Conservation (phyloP, 1,284 basidiomycete species). For the Microbotryum scabiosae region DNA sequence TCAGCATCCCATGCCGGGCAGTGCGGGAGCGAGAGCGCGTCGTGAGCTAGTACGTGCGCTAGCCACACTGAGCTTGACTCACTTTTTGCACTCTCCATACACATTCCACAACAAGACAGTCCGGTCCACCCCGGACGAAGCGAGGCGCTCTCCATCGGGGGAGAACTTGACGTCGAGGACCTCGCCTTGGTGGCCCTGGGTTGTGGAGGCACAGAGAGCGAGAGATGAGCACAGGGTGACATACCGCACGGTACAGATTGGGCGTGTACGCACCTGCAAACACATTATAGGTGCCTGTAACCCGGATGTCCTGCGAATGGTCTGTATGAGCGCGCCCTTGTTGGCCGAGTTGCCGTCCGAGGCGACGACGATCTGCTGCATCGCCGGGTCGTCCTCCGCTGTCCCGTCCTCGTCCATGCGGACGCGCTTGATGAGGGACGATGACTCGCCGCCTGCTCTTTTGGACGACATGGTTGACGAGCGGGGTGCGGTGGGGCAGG, state of each 20-base stretch:
- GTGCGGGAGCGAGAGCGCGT: background rate
- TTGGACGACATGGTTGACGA: too few species aligned
- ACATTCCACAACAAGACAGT: conserved; percentile 35
- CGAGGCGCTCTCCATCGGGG: conserved; percentile 34
- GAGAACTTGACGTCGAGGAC: conserved; percentile 37
- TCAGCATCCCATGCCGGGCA: background rate
- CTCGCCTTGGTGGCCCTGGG: conserved; percentile 32
- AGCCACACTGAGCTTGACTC: background rate
- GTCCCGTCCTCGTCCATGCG: conserved; percentile 26
- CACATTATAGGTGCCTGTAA: conserved; percentile 35
- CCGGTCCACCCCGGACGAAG: conserved; percentile 34
- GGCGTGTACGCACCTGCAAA: conserved; percentile 19
- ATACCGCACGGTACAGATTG: too few species aligned
- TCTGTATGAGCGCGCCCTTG: conserved; percentile 33
- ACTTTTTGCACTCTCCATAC: conserved; percentile 33
- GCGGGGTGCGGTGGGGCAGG: too few species aligned
- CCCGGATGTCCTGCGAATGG: conserved; percentile 31
- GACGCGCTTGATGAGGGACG: conserved; percentile 26
- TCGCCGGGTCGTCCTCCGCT: conserved; percentile 17
- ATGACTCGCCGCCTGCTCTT: too few species aligned
- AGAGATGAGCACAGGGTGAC: background rate
- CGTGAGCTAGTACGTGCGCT: background rate
- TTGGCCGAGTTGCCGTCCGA: conserved; percentile 16
- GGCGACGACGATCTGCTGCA: conserved; percentile 32
- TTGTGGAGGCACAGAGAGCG: background rate